Evolutionary conservation across 176 grass and related monocot genomes (phyloP).

Genomic region (Musa itinerans): DNA sequence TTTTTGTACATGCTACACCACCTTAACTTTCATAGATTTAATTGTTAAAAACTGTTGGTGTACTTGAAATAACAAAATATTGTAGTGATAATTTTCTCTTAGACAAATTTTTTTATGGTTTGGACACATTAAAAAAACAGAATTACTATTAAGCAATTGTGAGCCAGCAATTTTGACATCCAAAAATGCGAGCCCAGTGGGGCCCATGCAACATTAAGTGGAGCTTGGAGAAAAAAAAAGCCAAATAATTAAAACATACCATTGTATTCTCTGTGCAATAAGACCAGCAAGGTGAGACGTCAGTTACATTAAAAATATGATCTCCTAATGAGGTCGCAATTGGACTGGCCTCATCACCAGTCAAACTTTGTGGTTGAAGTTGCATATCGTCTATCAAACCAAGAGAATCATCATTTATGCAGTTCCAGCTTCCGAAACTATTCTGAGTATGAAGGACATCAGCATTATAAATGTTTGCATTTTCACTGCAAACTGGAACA

Average conservation of each 20-base stretch:
- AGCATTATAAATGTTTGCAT: slow-evolving; percentile 19
- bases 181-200: too few species aligned
- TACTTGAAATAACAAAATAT: too few species aligned
- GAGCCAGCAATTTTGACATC: too few species aligned
- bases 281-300: slow-evolving; percentile 80
- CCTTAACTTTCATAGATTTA: too few species aligned
- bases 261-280: slow-evolving; percentile 69
- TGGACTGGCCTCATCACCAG: neutral
- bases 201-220: too few species aligned
- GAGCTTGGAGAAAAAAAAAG: neutral
- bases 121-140: too few species aligned
- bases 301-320: slow-evolving; percentile 57
- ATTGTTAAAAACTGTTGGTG: too few species aligned
- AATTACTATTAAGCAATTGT: too few species aligned
- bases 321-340: slow-evolving; percentile 1
- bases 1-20: too few species aligned
- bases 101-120: too few species aligned
- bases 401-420: slow-evolving; percentile 35
- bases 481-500: slow-evolving; percentile 20
- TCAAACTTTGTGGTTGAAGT: neutral
- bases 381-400: slow-evolving; percentile 30
- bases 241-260: slow-evolving; percentile 32
- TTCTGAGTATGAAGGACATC: slow-evolving; percentile 38
- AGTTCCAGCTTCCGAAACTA: slow-evolving; percentile 55
- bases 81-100: too few species aligned